Percentiles rank a stretch among this genome's conserved stretches.
phyloP scores from a whole-genome alignment of 208 protist species.

The Polymyxa betae region DNA sequence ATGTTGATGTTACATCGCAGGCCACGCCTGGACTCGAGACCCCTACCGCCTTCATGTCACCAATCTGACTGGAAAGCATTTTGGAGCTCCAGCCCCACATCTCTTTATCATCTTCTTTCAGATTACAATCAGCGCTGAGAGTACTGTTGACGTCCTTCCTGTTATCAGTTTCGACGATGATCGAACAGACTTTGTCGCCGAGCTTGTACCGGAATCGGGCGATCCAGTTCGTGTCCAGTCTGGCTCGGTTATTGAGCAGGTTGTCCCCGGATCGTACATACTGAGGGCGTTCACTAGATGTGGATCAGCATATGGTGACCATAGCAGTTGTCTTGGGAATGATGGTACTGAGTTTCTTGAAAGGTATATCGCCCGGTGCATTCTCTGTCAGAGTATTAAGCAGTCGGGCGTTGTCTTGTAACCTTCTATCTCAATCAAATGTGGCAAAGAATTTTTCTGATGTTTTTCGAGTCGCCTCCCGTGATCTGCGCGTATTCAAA shows the following conservation, averaged over 20 bases:
- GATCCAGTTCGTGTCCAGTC: background rate
- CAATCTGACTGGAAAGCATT: background rate
- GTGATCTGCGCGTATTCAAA: conserved; percentile 23
- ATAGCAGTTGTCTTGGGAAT: background rate
- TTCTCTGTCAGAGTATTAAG: conserved; percentile 15
- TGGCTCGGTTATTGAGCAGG: background rate
- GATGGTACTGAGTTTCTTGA: background rate
- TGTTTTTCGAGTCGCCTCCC: background rate
- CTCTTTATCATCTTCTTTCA: background rate
- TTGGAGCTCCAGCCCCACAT: background rate
- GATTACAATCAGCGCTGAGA: background rate
- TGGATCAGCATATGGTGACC: background rate
- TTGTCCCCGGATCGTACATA: background rate
- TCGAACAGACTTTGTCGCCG: background rate
- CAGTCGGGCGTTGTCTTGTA: background rate
- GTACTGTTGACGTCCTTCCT: background rate
- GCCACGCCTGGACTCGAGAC: background rate
- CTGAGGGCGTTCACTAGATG: background rate
- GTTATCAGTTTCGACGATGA: conserved; percentile 2
- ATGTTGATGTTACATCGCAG: background rate
- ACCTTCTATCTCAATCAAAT: background rate
- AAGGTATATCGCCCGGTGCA: conserved; percentile 1
- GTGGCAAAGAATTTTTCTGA: conserved; percentile 8
- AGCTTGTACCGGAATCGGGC: background rate
- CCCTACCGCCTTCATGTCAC: background rate